Base-by-base conservation (phyloP, 305 asterid genomes). In the Fraxinus latifolia region DNA sequence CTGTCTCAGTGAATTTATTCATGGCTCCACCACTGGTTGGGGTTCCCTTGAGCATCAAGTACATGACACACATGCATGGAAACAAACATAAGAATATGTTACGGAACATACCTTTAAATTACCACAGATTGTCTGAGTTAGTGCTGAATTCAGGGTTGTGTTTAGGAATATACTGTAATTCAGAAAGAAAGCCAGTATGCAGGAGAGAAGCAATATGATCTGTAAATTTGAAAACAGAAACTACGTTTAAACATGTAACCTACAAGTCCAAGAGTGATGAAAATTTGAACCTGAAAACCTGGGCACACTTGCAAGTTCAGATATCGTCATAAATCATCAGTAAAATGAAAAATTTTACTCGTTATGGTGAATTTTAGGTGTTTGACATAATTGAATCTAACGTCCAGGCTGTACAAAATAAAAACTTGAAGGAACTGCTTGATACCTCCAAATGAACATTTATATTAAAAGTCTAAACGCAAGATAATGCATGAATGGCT, bases 81-180 rank as follows among this genome's bases (percentile, higher is more conserved):
- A 55, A 65, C 73, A 8, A 25, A 65, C 34, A 6, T 1, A 14
- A 68, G 39, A 14, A 37, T 15, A 50, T 74, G 32, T 44, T 29
- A 74, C 74, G 19, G 76, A 74, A 88, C 91, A 21, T 82, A 93
- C 99, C 99, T 95, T 95, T 89, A 93, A 80, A 88, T 95, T 95
- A 60, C 98, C 97, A 55, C 99, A 95, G 79, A 95, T 91, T 70
- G 99, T 92, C 92, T 95, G 98, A 9, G 98, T 92, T 84, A 95
- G 90, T 1, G 99, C 98, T 37, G 99, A 95, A 82, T 95, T 95
- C 74, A 93, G 92, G 83, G 97, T 92, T 3, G 99, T 93, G 89
- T 95, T 95, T 82, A 93, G 93, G 89, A 95, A 93, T 21, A 93
- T 87, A 19, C 91, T 81, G 79, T 95, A 95, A 76, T 95, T 95